A percentile compares a stretch with the other conserved stretches of the same genome.
phyloP scores from a whole-genome alignment of 805 yeast genomes.

The Yamadazyma philogaea region DNA sequence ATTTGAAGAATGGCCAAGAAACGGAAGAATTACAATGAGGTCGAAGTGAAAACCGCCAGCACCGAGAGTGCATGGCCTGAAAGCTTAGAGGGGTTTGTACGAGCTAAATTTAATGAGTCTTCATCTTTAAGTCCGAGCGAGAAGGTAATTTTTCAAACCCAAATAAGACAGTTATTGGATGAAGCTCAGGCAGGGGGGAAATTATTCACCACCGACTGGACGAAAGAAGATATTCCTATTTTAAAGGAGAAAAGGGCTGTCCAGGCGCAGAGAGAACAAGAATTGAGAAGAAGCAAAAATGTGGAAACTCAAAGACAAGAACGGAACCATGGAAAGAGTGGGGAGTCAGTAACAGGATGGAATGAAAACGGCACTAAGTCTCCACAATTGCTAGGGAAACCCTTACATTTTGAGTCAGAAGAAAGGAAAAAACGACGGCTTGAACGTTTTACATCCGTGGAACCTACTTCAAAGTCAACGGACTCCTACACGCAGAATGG shows the following conservation, averaged over 20 bases:
- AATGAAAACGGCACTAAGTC: constrained; percentile 6
- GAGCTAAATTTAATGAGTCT: constrained; percentile 42
- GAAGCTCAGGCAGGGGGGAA: constrained; percentile 43
- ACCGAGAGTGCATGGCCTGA: constrained; percentile 49
- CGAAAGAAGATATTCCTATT: constrained; percentile 46
- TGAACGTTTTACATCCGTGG: constrained; percentile 43
- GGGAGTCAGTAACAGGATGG: neutral
- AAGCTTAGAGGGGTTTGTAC: constrained; percentile 50
- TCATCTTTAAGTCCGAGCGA: constrained; percentile 29
- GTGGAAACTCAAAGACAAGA: neutral
- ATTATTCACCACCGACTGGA: constrained; percentile 55
- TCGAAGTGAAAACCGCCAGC: neutral
- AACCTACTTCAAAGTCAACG: neutral
- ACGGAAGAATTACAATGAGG: constrained; percentile 9
- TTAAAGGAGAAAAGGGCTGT: constrained; percentile 20
- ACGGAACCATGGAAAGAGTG: neutral
- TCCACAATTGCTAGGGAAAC: neutral
- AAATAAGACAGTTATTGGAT: constrained; percentile 49
- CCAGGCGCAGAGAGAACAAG: too few relatives aligned
- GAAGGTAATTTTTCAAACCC: constrained; percentile 43
- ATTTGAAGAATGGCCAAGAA: neutral
- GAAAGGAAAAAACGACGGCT: constrained; percentile 43
- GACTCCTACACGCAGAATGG: constrained; percentile 12
- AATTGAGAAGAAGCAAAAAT: neutral
- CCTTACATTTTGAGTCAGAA: constrained; percentile 22